These are phyloP conservation scores for Podospora didyma DNA, from an alignment of 495 filamentous ascomycete species.

Conservation along the genomic window DNA sequence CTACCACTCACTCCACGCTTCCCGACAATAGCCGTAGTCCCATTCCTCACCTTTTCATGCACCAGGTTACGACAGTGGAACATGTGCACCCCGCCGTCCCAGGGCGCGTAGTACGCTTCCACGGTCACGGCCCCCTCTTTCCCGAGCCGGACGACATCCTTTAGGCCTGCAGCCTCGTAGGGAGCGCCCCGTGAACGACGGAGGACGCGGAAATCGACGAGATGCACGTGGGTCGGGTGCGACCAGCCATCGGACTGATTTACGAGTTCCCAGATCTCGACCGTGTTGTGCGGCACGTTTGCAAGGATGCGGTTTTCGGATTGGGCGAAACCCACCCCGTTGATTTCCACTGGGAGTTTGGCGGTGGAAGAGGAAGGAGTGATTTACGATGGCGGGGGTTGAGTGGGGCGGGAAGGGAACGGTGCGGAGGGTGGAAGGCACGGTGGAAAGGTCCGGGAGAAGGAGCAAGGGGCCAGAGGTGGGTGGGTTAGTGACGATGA, in stretches of 20 bases:
- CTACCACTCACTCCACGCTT: no score
- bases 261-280: slow-evolving; percentile 47
- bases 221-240: slow-evolving; percentile 55
- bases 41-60: no score
- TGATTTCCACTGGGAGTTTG: slow-evolving; percentile 41
- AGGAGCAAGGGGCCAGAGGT: no score
- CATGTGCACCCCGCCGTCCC: slow-evolving; percentile 52
- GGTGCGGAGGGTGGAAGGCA: background rate
- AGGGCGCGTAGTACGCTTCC: slow-evolving; percentile 41
- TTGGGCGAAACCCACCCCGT: slow-evolving; percentile 45
- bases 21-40: no score
- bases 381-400: slow-evolving; percentile 26
- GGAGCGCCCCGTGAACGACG: slow-evolving; percentile 37
- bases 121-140: slow-evolving; percentile 42
- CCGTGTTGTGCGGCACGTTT: slow-evolving; percentile 34
- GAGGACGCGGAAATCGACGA: slow-evolving; percentile 52
- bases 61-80: slow-evolving; percentile 52
- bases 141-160: slow-evolving; percentile 47
- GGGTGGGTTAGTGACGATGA: slow-evolving; percentile 35
- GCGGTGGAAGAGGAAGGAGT: slow-evolving; percentile 42
- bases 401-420: slow-evolving; percentile 7
- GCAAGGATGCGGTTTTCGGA: slow-evolving; percentile 45
- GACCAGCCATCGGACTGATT: slow-evolving; percentile 37
- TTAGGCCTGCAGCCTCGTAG: slow-evolving; percentile 45
- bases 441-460: no score